phyloP scores from a whole-genome alignment of 2,329 filamentous ascomycete species.

The Hortaea werneckii region DNA sequence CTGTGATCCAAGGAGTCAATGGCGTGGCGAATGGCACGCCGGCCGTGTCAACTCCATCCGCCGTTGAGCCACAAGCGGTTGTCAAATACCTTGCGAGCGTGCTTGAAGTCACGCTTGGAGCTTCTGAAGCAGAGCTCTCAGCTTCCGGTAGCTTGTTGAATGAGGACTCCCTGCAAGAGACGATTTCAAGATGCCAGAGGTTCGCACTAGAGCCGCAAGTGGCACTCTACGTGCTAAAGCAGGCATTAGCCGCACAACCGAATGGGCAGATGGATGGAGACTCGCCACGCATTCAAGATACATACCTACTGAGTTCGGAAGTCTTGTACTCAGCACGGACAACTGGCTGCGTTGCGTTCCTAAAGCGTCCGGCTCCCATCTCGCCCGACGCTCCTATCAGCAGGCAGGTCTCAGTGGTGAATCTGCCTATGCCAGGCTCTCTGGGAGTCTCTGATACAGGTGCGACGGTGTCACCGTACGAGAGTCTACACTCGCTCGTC shows the following conservation, averaged over 20 bases:
- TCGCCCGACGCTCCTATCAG: constrained; percentile 72
- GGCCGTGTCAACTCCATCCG: constrained; percentile 13
- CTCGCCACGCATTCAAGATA: constrained; percentile 39
- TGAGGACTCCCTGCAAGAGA: constrained; percentile 60
- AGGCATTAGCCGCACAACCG: constrained; percentile 42
- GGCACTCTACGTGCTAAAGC: constrained; percentile 86
- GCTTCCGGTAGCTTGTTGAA: constrained; percentile 74
- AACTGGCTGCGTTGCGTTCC: constrained; percentile 72
- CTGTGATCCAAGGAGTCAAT: constrained; percentile 26
- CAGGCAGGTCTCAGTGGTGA: constrained; percentile 85
- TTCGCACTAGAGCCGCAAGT: constrained; percentile 84
- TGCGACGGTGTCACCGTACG: constrained; percentile 70
- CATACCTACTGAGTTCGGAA: constrained; percentile 72
- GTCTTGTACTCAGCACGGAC: constrained; percentile 72
- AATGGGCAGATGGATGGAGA: constrained; percentile 34
- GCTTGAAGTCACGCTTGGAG: constrained; percentile 39
- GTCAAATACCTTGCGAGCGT: constrained; percentile 40
- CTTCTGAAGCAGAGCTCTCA: constrained; percentile 65
- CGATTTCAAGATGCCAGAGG: constrained; percentile 73
- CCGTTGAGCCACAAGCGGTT: constrained; percentile 38
- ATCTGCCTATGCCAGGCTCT: constrained; percentile 71
- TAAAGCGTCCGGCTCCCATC: constrained; percentile 83
- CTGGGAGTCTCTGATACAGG: constrained; percentile 36
- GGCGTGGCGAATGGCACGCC: constrained; percentile 23
- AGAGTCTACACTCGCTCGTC: constrained; percentile 83